Base-by-base conservation (phyloP, 257 asterid species). In the Mentha longifolia region DNA sequence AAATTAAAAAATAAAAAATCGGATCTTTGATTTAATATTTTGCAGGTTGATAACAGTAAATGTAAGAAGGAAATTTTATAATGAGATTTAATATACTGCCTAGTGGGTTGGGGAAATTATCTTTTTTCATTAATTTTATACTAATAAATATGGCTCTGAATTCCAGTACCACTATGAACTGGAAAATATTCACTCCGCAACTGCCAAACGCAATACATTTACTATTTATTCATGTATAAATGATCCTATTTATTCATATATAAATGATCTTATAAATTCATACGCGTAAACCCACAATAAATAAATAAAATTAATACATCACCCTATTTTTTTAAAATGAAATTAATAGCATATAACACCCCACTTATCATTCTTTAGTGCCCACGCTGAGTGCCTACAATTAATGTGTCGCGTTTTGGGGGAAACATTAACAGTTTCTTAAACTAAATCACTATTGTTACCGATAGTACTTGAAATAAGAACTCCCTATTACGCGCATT, bases 181-280 rank as follows among this genome's bases (percentile, higher is more conserved):
- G 84, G 76, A 71, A 75, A 72, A 75, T 71, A 75, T 47, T 79
- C 61, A 75, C 51, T 54, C 73, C 74, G 33, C 84, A 75, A 75
- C 78, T 45, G 83, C 83, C 80, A 16, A 65, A 52, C 61, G 9
- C 62, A 14, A 52, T 66, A 60, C 83, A 79, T 79, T 74, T 59
- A 71, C 77, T 70, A 14, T 70, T 70, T 65, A 5, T 68, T 51
- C 63, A 20, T 25, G 41, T 54, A 51, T 52, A 19, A 71, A 65
- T 58, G 16, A 33, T 12, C 30, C 14, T 41, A 42, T 42, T 42
- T 42, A 42, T 42, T 42, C 12, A 5, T 35, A 7, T 35, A 35
- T 35, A 35, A 35, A 35, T 35, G 13, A 42, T 11, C 47, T 16
- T 16, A 43, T 6, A 41, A 45, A 12, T 33, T 14, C 43, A 35